Percentiles rank a stretch among this genome's conserved stretches.
phyloP scores from a whole-genome alignment of 2,329 filamentous ascomycete genomes.

The Cercospora beticola region DNA sequence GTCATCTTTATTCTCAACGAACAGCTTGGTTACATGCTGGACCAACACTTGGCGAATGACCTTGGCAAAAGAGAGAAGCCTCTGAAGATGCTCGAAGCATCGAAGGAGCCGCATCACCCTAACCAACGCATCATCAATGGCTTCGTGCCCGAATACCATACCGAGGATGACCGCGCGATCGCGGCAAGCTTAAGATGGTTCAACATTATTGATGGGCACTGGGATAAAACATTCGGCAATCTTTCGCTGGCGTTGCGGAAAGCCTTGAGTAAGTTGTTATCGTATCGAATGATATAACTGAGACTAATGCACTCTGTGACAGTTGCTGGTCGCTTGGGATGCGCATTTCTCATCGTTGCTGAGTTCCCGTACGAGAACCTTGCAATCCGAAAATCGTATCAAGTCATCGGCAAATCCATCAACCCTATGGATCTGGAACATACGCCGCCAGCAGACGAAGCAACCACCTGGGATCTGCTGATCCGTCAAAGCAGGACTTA shows the following conservation, averaged over 20 bases:
- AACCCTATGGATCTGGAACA: slow-evolving; percentile 39
- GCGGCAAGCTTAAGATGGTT: slow-evolving; percentile 86
- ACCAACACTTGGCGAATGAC: slow-evolving; percentile 23
- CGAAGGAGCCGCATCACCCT: slow-evolving; percentile 45
- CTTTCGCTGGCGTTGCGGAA: slow-evolving; percentile 75
- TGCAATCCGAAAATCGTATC: slow-evolving; percentile 43
- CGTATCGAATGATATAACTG: background rate
- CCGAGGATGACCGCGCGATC: slow-evolving; percentile 66
- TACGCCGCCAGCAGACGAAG: slow-evolving; percentile 21
- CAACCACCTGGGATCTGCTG: slow-evolving; percentile 26
- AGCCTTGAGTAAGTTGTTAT: slow-evolving; percentile 69
- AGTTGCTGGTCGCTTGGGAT: slow-evolving; percentile 53
- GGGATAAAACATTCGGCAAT: slow-evolving; percentile 66
- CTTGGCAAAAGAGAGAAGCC: slow-evolving; percentile 16
- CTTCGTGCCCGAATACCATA: slow-evolving; percentile 61
- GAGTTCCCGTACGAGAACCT: slow-evolving; percentile 53
- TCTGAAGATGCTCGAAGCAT: slow-evolving; percentile 53
- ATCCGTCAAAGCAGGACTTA: slow-evolving; percentile 39
- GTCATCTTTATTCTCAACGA: slow-evolving; percentile 69
- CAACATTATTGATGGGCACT: slow-evolving; percentile 69
- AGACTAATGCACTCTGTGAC: slow-evolving; percentile 22
- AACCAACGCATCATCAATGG: slow-evolving; percentile 67
- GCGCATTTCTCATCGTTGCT: slow-evolving; percentile 55
- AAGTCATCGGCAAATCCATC: slow-evolving; percentile 42
- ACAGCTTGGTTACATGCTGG: slow-evolving; percentile 51